Percentiles rank a stretch among this genome's conserved stretches.
Conservation (phyloP, 306 rosid species). For the Canavalia gladiata region DNA sequence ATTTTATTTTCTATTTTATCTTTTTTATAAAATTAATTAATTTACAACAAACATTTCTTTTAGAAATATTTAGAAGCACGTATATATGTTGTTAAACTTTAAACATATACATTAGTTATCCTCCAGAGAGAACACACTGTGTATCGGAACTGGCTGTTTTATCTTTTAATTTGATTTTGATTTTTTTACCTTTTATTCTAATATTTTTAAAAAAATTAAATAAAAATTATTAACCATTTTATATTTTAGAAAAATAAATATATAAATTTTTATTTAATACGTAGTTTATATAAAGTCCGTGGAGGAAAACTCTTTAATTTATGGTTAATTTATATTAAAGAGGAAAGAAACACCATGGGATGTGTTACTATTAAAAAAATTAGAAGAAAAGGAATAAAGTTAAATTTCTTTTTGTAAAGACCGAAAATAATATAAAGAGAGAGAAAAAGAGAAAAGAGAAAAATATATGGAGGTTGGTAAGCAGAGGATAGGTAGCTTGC, state of each 20-base stretch:
- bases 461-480: not conserved
- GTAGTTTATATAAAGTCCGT: no score
- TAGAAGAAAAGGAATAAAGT: constrained; percentile 36
- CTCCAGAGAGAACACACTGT: not conserved
- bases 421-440: not conserved
- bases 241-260: no score
- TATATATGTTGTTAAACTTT: not conserved
- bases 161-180: not conserved
- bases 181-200: no score
- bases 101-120: not conserved
- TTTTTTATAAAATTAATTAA: no score
- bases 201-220: no score
- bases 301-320: no score
- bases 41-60: no score
- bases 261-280: no score
- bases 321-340: not conserved
- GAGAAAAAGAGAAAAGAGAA: not conserved
- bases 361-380: not conserved
- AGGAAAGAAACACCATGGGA: not conserved
- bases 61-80: not conserved
- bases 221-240: no score
- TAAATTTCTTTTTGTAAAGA: constrained; percentile 19
- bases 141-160: not conserved
- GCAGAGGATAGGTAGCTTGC: constrained; percentile 12
- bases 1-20: no score